Conservation (phyloP, 1,284 basidiomycete species). For the Fomes fomentarius region DNA sequence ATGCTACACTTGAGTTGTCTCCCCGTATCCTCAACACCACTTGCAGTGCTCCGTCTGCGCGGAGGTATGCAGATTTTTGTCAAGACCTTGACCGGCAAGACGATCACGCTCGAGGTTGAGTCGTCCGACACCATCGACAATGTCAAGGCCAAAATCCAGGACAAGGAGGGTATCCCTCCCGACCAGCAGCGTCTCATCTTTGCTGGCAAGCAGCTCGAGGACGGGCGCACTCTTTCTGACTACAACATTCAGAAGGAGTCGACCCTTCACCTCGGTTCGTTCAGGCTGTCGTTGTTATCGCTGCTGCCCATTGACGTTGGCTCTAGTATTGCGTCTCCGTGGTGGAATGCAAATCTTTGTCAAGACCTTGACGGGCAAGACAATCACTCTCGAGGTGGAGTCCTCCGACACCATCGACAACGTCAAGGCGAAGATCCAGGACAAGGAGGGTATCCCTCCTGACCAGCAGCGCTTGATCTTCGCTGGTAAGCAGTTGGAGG, state of each 20-base stretch:
- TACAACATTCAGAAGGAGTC: constrained; percentile 78
- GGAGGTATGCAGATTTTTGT: constrained; percentile 87
- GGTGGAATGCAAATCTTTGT: constrained; percentile 79
- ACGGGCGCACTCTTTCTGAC: constrained; percentile 71
- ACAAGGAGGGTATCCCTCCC: constrained; percentile 77
- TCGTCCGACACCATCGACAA: constrained; percentile 86
- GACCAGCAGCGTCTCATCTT: constrained; percentile 83
- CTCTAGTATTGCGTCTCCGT: constrained; percentile 58
- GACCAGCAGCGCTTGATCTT: constrained; percentile 88
- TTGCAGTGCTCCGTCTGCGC: constrained; percentile 57
- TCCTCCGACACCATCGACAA: constrained; percentile 56
- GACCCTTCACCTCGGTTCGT: constrained; percentile 71
- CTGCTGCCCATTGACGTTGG: neutral
- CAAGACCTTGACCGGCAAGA: constrained; percentile 85
- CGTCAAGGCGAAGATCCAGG: constrained; percentile 57
- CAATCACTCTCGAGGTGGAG: constrained; percentile 54
- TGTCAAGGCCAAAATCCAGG: constrained; percentile 77
- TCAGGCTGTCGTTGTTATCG: neutral
- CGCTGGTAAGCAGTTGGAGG: constrained; percentile 81
- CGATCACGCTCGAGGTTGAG: constrained; percentile 86
- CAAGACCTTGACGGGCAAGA: constrained; percentile 62
- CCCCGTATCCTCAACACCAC: neutral
- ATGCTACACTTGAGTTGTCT: neutral
- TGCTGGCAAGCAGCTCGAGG: constrained; percentile 75
- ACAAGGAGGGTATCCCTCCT: constrained; percentile 73